Percentiles rank a stretch among this genome's conserved stretches.
phyloP scores from a whole-genome alignment of 1,284 basidiomycete genomes.

The Pterulicium gracile region DNA sequence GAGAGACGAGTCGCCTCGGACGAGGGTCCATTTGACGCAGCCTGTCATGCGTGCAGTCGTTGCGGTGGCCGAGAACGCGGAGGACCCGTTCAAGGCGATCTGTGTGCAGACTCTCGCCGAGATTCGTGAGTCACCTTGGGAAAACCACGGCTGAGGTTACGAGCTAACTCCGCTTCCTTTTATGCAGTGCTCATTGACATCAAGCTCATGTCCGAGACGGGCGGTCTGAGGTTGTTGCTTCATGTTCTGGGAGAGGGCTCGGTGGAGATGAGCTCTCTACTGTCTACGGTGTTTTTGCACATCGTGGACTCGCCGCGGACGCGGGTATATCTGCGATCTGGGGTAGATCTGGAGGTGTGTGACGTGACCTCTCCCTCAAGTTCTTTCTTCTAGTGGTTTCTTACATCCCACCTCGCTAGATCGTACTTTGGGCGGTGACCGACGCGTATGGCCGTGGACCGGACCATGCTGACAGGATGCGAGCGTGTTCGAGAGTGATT shows the following conservation, averaged over 20 bases:
- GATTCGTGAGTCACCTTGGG: slow-evolving; percentile 55
- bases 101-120: slow-evolving; percentile 89
- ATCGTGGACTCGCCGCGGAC: slow-evolving; percentile 83
- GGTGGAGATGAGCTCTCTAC: slow-evolving; percentile 70
- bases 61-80: slow-evolving; percentile 86
- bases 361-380: not conserved
- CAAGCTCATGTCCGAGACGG: slow-evolving; percentile 71
- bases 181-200: slow-evolving; percentile 71
- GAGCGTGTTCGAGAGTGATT: slow-evolving; percentile 69
- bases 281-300: slow-evolving; percentile 79
- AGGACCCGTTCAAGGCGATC: slow-evolving; percentile 81
- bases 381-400: slow-evolving; percentile 9
- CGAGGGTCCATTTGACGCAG: slow-evolving; percentile 53
- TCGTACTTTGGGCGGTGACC: slow-evolving; percentile 78
- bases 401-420: slow-evolving; percentile 30
- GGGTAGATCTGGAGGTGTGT: slow-evolving; percentile 82
- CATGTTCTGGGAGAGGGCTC: slow-evolving; percentile 85
- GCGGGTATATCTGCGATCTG: slow-evolving; percentile 69
- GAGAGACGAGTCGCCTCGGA: not conserved
- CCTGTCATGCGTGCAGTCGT: slow-evolving; percentile 81
- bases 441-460: slow-evolving; percentile 82
- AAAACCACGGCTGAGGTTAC: no score
- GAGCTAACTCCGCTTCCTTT: not conserved
- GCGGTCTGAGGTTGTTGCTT: slow-evolving; percentile 81
- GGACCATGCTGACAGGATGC: slow-evolving; percentile 70